Base-by-base conservation (phyloP, 1,139 yeast species). In the Protomyces macrosporus region DNA sequence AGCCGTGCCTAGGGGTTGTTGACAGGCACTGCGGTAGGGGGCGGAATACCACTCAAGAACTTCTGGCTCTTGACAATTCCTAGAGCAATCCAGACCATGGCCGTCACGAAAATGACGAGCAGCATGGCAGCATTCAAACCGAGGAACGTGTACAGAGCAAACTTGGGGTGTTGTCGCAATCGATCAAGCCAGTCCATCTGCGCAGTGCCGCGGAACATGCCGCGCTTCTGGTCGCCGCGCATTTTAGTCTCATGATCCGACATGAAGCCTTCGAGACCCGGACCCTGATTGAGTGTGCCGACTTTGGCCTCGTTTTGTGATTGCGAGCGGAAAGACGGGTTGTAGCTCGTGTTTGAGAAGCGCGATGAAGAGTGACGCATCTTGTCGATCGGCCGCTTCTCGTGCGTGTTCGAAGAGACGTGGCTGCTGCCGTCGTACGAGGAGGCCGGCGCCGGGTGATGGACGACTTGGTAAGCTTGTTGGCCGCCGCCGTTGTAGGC, bases 131-230 rank as follows among this genome's bases (percentile, higher is more conserved):
- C 56, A 35, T 58, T 58, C 45, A 58, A 52, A 16, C 62, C 62
- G 45, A 58, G 56, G 45, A 58, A 58, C 39, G 54, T 51, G 45
- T 58, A 58, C 35, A 58, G 42, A 30, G 62, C 62, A 32, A 58
- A 58, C 12, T 51, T 55, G 50, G 53, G 53, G 53, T 58, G 42
- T 35, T 58, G 52, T 12, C 62, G 51, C 53, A 51, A 37, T 4
- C 54, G 45, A 30, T 58, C 62, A 32, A 58, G 45, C 62, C 62
- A 58, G 39, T 55, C 45, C 62, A 58, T 58, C 14, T 58, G 55
- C 16, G 62, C 48, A 14, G 48, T 42, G 23, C 48, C 48, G 6
- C 48, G 23, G 23, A 42, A 58, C 10, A 52, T 55, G 45, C 53
- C 52, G 23, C 42, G 30, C 33, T 42, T 55, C 7, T 58, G 56